Evolutionary conservation across 306 rosid species (phyloP).

Genomic region (Sechiopsis laciniata): DNA sequence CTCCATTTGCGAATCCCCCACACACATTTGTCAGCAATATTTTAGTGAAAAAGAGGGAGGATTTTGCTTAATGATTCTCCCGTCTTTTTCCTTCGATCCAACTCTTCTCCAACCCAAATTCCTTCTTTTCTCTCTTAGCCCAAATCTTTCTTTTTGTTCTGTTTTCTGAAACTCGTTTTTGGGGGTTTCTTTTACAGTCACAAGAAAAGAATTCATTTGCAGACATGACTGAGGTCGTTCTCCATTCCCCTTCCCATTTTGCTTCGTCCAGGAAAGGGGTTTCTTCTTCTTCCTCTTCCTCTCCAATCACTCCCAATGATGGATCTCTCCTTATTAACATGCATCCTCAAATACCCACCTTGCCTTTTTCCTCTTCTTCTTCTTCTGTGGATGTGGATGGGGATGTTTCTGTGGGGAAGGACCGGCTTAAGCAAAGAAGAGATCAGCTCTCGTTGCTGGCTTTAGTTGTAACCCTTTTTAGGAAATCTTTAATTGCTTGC

Average conservation of each 20-base stretch:
- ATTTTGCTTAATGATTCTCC: conserved; percentile 19
- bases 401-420: background rate
- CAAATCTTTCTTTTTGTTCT: conserved; percentile 17
- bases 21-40: background rate
- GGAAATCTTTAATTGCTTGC: conserved; percentile 52
- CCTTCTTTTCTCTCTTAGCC: conserved; percentile 8
- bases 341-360: conserved; percentile 19
- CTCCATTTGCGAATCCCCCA: background rate
- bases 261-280: conserved; percentile 20
- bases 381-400: background rate
- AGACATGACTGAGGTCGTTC: conserved; percentile 79
- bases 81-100: conserved; percentile 37
- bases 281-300: background rate
- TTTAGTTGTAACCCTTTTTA: conserved; percentile 47
- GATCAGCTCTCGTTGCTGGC: conserved; percentile 59
- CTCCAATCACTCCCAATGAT: conserved; percentile 22
- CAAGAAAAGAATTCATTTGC: conserved; percentile 33
- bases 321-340: conserved; percentile 28
- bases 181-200: conserved; percentile 21
- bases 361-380: conserved; percentile 9
- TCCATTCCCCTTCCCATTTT: conserved; percentile 53
- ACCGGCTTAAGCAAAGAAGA: conserved; percentile 24
- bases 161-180: conserved; percentile 4
- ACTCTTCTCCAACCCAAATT: conserved; percentile 17
- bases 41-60: no score